Percentiles rank a stretch among this genome's conserved stretches.
Conservation (phyloP, 1,284 basidiomycete genomes). For the Mycosarcoma maydis region DNA sequence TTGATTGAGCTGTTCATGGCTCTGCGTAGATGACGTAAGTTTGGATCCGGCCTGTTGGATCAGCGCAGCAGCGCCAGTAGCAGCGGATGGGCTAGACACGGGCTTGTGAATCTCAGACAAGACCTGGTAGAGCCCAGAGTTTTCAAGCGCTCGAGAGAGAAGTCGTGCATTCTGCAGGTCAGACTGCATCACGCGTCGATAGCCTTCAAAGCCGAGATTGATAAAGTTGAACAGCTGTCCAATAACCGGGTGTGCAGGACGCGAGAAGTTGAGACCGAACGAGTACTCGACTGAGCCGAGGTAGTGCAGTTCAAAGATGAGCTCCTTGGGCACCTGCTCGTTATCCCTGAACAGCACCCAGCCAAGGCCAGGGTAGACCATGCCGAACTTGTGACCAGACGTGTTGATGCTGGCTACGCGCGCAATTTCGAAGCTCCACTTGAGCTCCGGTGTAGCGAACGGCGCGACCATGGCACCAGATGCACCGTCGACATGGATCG, state of each 20-base stretch:
- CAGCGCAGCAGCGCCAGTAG: conserved; percentile 6
- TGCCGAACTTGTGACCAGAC: conserved; percentile 81
- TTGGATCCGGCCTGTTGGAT: conserved; percentile 67
- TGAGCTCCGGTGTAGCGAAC: conserved; percentile 77
- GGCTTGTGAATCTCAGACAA: conserved; percentile 69
- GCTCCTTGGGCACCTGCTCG: conserved; percentile 69
- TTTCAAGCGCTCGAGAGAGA: conserved; percentile 85
- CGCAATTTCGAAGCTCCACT: conserved; percentile 75
- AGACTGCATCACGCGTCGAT: conserved; percentile 71
- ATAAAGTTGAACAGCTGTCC: conserved; percentile 85
- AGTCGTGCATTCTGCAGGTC: conserved; percentile 82
- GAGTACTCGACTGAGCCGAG: conserved; percentile 67
- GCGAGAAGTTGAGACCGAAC: conserved; percentile 94
- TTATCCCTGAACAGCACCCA: conserved; percentile 62
- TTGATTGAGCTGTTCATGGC: conserved; percentile 48
- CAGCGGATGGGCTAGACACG: conserved; percentile 8
- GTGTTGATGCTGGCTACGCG: conserved; percentile 87
- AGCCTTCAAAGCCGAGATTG: conserved; percentile 64
- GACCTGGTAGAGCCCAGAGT: conserved; percentile 77
- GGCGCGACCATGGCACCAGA: conserved; percentile 73
- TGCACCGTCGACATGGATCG: conserved; percentile 74
- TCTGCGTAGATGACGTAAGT: conserved; percentile 58
- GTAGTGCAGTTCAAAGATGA: conserved; percentile 86
- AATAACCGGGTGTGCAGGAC: conserved; percentile 88
- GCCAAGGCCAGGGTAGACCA: conserved; percentile 79